Conservation (phyloP, 768 basidiomycete species). For the Serendipita sp. region DNA sequence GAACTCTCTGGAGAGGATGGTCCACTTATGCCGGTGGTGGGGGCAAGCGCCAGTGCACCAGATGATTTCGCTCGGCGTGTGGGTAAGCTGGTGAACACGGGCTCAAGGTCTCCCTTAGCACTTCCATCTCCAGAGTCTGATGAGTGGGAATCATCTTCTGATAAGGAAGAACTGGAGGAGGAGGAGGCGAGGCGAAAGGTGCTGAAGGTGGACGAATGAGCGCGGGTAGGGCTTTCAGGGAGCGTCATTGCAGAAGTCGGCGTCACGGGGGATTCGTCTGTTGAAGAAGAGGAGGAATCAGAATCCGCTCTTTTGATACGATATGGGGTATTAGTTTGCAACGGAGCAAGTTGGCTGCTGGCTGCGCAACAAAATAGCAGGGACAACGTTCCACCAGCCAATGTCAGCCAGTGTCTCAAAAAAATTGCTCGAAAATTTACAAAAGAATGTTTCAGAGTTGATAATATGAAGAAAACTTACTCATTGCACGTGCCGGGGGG, state of each 20-base stretch:
- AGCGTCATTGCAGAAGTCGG: background rate
- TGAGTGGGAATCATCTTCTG: background rate
- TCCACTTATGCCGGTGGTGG: background rate
- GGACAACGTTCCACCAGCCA: background rate
- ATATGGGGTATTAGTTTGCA: background rate
- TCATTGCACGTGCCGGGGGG: background rate
- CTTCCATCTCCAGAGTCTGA: background rate
- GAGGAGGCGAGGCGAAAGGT: background rate
- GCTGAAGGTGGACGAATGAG: background rate
- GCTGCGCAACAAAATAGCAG: background rate
- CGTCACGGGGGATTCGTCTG: background rate
- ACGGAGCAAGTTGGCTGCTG: background rate
- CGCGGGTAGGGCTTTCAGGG: background rate
- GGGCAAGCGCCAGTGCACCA: background rate
- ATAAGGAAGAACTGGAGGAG: background rate
- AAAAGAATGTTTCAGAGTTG: background rate
- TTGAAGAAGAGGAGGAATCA: background rate
- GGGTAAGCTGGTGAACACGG: background rate
- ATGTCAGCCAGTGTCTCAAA: background rate
- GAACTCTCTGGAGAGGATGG: conserved; percentile 7
- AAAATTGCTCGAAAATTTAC: background rate
- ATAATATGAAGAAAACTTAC: background rate
- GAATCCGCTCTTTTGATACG: background rate
- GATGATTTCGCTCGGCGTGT: conserved; percentile 11
- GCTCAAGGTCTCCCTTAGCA: conserved; percentile 4